These are phyloP conservation scores for Polygonum maritimum DNA, from an alignment of 148 eudicot species.

Conservation along the genomic window DNA sequence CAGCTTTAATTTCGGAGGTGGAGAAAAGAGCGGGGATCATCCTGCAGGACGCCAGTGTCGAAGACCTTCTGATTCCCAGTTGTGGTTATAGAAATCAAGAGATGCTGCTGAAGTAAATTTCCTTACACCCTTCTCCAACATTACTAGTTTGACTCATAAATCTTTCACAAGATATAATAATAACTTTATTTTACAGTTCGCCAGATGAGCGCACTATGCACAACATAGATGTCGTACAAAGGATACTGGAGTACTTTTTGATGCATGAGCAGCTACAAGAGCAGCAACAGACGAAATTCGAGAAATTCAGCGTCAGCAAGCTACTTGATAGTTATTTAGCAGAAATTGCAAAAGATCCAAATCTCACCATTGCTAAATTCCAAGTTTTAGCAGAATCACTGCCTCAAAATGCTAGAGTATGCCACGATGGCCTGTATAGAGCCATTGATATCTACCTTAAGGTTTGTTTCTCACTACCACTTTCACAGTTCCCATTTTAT, in stretches of 20 bases:
- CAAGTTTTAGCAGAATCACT: conserved; percentile 64
- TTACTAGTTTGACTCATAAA: neutral
- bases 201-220: conserved; percentile 35
- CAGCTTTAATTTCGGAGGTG: conserved; percentile 60
- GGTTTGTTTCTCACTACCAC: conserved; percentile 26
- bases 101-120: conserved; percentile 34
- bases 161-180: neutral
- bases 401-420: conserved; percentile 45
- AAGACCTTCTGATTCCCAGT: conserved; percentile 53
- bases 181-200: conserved; percentile 23
- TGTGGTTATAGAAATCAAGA: conserved; percentile 29
- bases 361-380: conserved; percentile 45
- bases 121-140: neutral
- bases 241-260: conserved; percentile 52
- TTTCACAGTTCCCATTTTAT: neutral
- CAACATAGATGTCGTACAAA: conserved; percentile 44
- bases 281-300: conserved; percentile 21
- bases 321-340: conserved; percentile 76
- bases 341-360: conserved; percentile 67
- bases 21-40: conserved; percentile 62
- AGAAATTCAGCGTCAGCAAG: conserved; percentile 31
- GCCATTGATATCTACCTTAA: conserved; percentile 91
- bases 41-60: conserved; percentile 45
- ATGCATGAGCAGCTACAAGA: conserved; percentile 48
- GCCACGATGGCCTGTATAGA: conserved; percentile 86